A percentile compares a stretch with the other conserved stretches of the same genome.
Conservation (phyloP, 257 asterid species). For the Cruciata laevipes region DNA sequence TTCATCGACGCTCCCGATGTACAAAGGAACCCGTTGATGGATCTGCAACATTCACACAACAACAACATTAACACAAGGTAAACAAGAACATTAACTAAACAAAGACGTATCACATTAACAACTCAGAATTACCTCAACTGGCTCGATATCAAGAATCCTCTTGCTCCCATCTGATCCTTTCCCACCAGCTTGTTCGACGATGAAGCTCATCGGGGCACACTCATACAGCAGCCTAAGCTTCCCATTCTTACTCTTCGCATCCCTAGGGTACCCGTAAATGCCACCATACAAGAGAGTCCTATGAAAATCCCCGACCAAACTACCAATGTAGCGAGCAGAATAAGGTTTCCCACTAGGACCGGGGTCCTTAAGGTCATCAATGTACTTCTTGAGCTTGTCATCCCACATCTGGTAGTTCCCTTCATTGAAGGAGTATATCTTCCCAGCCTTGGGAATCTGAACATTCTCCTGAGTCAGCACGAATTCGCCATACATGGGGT, state of each 20-base stretch:
- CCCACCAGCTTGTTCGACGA: slow-evolving; percentile 96
- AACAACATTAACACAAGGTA: not conserved
- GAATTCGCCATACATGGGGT: slow-evolving; percentile 91
- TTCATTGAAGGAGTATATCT: slow-evolving; percentile 77
- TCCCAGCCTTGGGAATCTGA: slow-evolving; percentile 77
- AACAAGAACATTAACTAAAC: not conserved
- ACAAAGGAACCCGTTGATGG: slow-evolving; percentile 82
- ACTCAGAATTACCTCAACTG: slow-evolving; percentile 52
- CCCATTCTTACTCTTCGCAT: slow-evolving; percentile 80
- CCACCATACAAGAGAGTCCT: slow-evolving; percentile 82
- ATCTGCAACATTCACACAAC: slow-evolving; percentile 28
- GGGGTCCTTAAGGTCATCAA: slow-evolving; percentile 83
- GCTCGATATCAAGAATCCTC: slow-evolving; percentile 78
- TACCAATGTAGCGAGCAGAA: slow-evolving; percentile 80
- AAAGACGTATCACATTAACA: not conserved
- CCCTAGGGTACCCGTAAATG: slow-evolving; percentile 80
- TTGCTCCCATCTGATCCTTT: slow-evolving; percentile 78
- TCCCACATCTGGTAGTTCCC: slow-evolving; percentile 95
- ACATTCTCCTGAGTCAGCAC: slow-evolving; percentile 67
- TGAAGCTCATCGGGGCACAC: slow-evolving; percentile 94
- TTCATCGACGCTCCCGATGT: slow-evolving; percentile 83
- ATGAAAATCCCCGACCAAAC: slow-evolving; percentile 91
- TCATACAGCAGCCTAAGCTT: slow-evolving; percentile 88
- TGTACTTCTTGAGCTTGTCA: slow-evolving; percentile 72
- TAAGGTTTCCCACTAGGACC: slow-evolving; percentile 93